Evolutionary conservation across 106 monocot genomes (phyloP).

Genomic region (Hemerocallis citrina): DNA sequence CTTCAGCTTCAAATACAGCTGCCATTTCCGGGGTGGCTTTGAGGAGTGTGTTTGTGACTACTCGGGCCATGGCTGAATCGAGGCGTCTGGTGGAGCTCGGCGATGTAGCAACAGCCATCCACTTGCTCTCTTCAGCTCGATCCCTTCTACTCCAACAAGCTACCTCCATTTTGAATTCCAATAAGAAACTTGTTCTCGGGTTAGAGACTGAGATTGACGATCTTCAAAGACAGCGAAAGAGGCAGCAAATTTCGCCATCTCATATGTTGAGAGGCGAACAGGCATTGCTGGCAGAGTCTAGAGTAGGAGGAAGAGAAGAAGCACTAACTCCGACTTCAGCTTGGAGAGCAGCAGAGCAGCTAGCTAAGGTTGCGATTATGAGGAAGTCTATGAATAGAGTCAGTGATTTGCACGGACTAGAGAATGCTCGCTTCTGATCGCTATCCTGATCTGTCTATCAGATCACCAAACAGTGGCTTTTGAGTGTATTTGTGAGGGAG

Average conservation of each 20-base stretch:
- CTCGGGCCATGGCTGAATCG: slow-evolving; percentile 73
- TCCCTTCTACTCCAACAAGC: slow-evolving; percentile 14
- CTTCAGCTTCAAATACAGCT: neutral
- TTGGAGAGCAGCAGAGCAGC: slow-evolving; percentile 94
- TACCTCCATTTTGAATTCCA: neutral
- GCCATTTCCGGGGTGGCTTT: slow-evolving; percentile 1
- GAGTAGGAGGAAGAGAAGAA: slow-evolving; percentile 24
- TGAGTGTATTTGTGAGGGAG: too few relatives aligned
- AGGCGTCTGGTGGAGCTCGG: slow-evolving; percentile 48
- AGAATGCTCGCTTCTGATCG: slow-evolving; percentile 91
- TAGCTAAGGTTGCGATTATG: slow-evolving; percentile 89
- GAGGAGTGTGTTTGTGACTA: slow-evolving; percentile 62
- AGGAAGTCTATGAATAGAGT: slow-evolving; percentile 83
- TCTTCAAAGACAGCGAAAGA: slow-evolving; percentile 6
- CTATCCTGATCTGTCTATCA: too few relatives aligned
- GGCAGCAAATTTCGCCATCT: slow-evolving; percentile 18
- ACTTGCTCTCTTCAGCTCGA: slow-evolving; percentile 67
- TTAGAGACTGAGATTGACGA: slow-evolving; percentile 6
- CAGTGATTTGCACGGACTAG: slow-evolving; percentile 92
- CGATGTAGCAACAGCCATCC: slow-evolving; percentile 57
- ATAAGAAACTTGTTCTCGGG: neutral
- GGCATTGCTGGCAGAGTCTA: neutral
- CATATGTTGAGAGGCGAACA: slow-evolving; percentile 13
- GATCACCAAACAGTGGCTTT: too few relatives aligned
- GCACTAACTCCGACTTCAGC: slow-evolving; percentile 88